Percentiles rank a stretch among this genome's conserved stretches.
phyloP scores from a whole-genome alignment of 495 filamentous ascomycete species.

The Penicillium steckii region DNA sequence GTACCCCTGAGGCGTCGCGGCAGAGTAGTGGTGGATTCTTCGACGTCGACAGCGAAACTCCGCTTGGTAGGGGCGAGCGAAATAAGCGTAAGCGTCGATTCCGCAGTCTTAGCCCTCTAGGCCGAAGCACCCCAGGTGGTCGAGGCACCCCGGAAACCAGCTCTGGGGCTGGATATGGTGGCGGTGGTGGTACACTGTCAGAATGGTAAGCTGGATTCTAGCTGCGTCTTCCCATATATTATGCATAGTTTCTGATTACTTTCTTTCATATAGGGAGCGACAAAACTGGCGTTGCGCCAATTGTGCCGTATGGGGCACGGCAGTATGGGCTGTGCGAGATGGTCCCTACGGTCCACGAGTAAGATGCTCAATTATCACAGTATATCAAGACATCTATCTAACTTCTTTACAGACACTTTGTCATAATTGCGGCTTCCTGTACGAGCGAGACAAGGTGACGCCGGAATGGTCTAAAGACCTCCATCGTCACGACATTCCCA shows the following conservation, averaged over 20 bases:
- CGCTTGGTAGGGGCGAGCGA: constrained; percentile 82
- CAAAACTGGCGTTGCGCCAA: constrained; percentile 87
- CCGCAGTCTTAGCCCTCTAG: constrained; percentile 77
- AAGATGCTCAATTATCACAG: constrained; percentile 14
- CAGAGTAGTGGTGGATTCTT: constrained; percentile 52
- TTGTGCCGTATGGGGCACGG: constrained; percentile 82
- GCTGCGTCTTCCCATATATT: not conserved
- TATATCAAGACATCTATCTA: not conserved
- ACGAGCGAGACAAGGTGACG: constrained; percentile 79
- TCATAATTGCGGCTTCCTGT: constrained; percentile 88
- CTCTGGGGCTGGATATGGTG: constrained; percentile 60
- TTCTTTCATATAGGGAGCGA: constrained; percentile 58
- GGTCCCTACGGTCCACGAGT: constrained; percentile 84
- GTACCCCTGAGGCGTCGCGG: constrained; percentile 55
- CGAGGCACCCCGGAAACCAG: constrained; percentile 74
- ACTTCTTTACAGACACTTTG: constrained; percentile 65
- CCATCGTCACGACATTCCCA: constrained; percentile 57
- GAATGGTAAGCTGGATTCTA: constrained; percentile 55
- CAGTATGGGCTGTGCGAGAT: constrained; percentile 92
- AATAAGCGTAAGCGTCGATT: constrained; percentile 93
- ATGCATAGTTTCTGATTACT: constrained; percentile 11
- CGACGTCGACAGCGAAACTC: constrained; percentile 61
- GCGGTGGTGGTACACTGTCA: constrained; percentile 67
- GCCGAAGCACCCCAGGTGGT: constrained; percentile 66
- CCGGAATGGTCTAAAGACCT: constrained; percentile 83